These are phyloP conservation scores for Caryopteris hybrid DNA, from an alignment of 305 asterid species.

Conservation along the genomic window DNA sequence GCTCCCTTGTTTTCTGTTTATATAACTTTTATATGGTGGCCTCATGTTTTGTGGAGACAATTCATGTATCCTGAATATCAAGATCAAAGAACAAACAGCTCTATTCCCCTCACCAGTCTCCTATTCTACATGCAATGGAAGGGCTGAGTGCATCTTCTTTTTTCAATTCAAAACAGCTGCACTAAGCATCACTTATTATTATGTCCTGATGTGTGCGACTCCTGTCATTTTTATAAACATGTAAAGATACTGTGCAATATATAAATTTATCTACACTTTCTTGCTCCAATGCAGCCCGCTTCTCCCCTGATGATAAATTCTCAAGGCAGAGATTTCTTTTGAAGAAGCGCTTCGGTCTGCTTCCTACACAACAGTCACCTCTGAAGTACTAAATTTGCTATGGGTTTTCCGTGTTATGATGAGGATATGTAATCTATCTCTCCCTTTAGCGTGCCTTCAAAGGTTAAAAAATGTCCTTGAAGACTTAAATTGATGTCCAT, in stretches of 20 bases:
- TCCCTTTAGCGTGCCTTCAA: not conserved
- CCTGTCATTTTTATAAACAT: too few species aligned
- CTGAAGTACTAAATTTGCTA: conserved; percentile 48
- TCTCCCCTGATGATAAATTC: conserved; percentile 83
- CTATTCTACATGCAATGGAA: not conserved
- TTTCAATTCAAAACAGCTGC: not conserved
- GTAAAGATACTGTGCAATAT: too few species aligned
- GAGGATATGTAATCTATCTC: not conserved
- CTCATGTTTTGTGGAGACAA: too few species aligned
- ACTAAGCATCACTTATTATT: not conserved
- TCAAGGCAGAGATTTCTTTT: conserved; percentile 79
- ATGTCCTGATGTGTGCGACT: not conserved
- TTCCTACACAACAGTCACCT: conserved; percentile 74
- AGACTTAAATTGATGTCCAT: too few species aligned
- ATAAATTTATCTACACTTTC: not conserved
- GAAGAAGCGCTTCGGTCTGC: conserved; percentile 85
- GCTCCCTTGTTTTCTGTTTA: too few species aligned
- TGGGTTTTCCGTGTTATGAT: not conserved
- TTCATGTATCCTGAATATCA: not conserved
- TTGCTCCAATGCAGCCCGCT: conserved; percentile 59
- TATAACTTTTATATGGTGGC: too few species aligned
- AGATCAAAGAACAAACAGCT: not conserved
- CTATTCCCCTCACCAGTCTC: not conserved
- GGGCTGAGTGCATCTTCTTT: not conserved
- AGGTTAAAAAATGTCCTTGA: too few species aligned